Evolutionary conservation across 2,329 filamentous ascomycete genomes (phyloP).

Genomic region (Penicillium sp.): DNA sequence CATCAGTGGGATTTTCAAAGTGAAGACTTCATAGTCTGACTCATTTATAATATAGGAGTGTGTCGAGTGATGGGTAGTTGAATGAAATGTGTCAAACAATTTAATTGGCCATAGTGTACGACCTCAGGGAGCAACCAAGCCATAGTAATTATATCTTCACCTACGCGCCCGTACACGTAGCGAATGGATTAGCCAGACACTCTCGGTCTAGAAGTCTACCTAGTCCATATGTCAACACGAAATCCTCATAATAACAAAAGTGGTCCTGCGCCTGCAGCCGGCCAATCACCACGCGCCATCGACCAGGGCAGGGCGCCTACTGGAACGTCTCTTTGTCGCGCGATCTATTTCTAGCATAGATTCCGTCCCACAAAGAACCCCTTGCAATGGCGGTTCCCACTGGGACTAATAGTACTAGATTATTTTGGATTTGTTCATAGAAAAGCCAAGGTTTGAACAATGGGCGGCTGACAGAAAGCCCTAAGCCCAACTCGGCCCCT

Average conservation of each 20-base stretch:
- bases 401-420: not conserved
- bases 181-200: not conserved
- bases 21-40: conserved; percentile 21
- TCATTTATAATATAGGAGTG: not conserved
- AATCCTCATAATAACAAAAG: conserved; percentile 5
- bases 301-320: conserved; percentile 12
- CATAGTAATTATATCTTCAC: not conserved
- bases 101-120: not conserved
- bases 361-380: conserved; percentile 13
- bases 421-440: not conserved
- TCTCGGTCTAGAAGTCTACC: not conserved
- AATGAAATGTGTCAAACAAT: not conserved
- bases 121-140: not conserved
- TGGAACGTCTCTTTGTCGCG: conserved; percentile 13
- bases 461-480: conserved; percentile 4
- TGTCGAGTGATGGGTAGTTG: not conserved
- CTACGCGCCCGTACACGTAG: conserved; percentile 3
- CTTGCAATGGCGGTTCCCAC: conserved; percentile 5
- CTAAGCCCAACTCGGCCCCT: not conserved
- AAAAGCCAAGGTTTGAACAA: conserved; percentile 1
- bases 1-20: conserved; percentile 52
- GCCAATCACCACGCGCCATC: conserved; percentile 12
- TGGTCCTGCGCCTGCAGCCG: not conserved
- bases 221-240: not conserved
- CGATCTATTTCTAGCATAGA: conserved; percentile 14